Evolutionary conservation across 169 alveolate genomes (phyloP), one percentile per base, ranked within the genome.

Genomic region (Babesia divergens): DNA sequence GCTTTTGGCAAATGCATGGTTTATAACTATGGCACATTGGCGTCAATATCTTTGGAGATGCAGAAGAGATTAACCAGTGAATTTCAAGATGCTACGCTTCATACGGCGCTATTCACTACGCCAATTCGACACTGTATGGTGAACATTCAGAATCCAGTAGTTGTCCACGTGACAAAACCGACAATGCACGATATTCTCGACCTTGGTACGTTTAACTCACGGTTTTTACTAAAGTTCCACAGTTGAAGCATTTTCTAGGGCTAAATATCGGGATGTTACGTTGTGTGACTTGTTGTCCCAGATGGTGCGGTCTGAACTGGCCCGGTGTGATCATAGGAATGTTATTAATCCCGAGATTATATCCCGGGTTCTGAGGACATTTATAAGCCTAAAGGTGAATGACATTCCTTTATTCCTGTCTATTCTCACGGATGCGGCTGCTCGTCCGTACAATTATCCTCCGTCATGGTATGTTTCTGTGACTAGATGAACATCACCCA

Each of bases 381-480:
- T 74, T 55, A 35, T 55, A 59, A 71, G 35, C 31, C 53, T 82
- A 44, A 87, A 88, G 65, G 66, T 88, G n/a, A 88, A 83, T 66
- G 93, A 88, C 42, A 56, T 83, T 29, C 51, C 54, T 1, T 75
- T 88, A n/a, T 80, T 83, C 65, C 69, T 40, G 14, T 68, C 53
- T 58, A 59, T 77, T 13, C 44, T 77, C 28, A 55, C 52, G 8
- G 8, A 68, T 16, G 62, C 59, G 31, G 31, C 65, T 3, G 26
- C 9, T 4, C 3, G 37, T 13, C 86, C 82, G 16, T 77, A 77
- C 37, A 50, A 77, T 32, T 77, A 65, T 31, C 69, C 86, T 1
- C 82, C 82, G n/a, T 8, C 56, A 0, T 58, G 70, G 86, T 77
- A 0, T 20, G 74, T 75, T 18, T 37, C 3, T 9, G n/a, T 24